Conservation (phyloP, 805 yeast species). For the Ogataea pignaliae region DNA sequence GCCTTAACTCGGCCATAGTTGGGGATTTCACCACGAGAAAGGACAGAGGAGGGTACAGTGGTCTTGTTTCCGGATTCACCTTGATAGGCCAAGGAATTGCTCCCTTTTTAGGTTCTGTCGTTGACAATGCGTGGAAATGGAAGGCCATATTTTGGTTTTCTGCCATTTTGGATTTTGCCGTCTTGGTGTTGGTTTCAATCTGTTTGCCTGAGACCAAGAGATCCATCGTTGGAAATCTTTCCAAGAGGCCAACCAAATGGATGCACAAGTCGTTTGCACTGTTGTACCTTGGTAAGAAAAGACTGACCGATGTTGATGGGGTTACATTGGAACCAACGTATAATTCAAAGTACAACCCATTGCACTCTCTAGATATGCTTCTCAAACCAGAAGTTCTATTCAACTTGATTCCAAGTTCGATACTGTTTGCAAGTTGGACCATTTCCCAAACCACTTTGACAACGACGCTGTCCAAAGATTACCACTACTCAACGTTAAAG, state of each 20-base stretch:
- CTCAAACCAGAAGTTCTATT: constrained; percentile 31
- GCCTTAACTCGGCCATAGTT: constrained; percentile 64
- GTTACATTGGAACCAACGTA: constrained; percentile 14
- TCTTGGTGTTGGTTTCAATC: constrained; percentile 30
- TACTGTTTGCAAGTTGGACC: constrained; percentile 69
- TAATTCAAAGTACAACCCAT: constrained; percentile 21
- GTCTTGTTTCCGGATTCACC: constrained; percentile 59
- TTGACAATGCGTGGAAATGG: constrained; percentile 61
- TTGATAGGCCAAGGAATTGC: constrained; percentile 76
- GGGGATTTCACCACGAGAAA: constrained; percentile 67
- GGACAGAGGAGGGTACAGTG: constrained; percentile 69
- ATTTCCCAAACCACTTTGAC: constrained; percentile 63
- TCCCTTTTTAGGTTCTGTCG: constrained; percentile 58
- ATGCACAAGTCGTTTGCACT: constrained; percentile 46
- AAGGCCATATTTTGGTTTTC: constrained; percentile 75
- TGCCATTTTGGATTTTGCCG: constrained; percentile 55
- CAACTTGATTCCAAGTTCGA: constrained; percentile 51
- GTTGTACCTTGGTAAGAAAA: constrained; percentile 23
- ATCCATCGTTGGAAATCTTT: constrained; percentile 69
- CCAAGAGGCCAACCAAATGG: constrained; percentile 44
- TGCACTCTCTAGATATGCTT: constrained; percentile 19
- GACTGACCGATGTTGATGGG: constrained; percentile 29
- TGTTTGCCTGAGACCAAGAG: constrained; percentile 75
- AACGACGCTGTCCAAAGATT: constrained; percentile 44
- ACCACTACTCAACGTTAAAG: constrained; percentile 47